A percentile compares a stretch with the other conserved stretches of the same genome.
phyloP scores from a whole-genome alignment of 768 basidiomycete genomes.

The Nidularia pulvinata region DNA sequence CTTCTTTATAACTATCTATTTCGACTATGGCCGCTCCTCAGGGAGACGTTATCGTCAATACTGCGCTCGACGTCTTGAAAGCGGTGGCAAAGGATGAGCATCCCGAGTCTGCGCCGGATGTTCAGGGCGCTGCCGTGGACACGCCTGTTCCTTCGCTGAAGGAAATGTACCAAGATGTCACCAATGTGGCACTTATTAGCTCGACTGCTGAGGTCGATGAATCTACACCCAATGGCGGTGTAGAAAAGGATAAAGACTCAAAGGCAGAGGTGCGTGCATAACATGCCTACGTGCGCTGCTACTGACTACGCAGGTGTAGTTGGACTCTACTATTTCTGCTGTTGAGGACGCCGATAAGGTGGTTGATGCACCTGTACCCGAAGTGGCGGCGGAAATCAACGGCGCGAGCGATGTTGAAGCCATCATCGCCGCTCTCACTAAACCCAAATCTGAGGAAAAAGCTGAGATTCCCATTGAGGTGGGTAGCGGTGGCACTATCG shows the following conservation, averaged over 20 bases:
- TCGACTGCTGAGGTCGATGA: background rate
- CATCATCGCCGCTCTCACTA: background rate
- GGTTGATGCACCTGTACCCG: background rate
- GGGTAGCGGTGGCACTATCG: too few species aligned
- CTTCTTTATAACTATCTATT: constrained; percentile 11
- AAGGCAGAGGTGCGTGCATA: too few species aligned
- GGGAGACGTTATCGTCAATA: background rate
- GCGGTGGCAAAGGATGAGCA: background rate
- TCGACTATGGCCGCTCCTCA: constrained; percentile 13
- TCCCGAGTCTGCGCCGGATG: background rate
- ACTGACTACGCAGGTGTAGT: too few species aligned
- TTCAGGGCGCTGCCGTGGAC: background rate
- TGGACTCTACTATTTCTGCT: too few species aligned
- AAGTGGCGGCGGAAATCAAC: background rate
- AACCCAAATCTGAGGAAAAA: background rate
- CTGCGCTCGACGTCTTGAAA: background rate
- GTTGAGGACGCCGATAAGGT: background rate
- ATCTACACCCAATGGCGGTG: background rate
- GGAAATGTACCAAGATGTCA: background rate
- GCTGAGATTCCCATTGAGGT: background rate
- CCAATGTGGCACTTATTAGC: background rate
- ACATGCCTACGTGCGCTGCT: too few species aligned
- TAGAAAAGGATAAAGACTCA: background rate
- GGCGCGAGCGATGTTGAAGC: background rate
- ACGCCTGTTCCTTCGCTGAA: background rate